A percentile compares a stretch with the other conserved stretches of the same genome.
These are phyloP conservation scores for Skeletonema marinoi DNA, from an alignment of 108 stramenopile genomes.

Conservation along the genomic window DNA sequence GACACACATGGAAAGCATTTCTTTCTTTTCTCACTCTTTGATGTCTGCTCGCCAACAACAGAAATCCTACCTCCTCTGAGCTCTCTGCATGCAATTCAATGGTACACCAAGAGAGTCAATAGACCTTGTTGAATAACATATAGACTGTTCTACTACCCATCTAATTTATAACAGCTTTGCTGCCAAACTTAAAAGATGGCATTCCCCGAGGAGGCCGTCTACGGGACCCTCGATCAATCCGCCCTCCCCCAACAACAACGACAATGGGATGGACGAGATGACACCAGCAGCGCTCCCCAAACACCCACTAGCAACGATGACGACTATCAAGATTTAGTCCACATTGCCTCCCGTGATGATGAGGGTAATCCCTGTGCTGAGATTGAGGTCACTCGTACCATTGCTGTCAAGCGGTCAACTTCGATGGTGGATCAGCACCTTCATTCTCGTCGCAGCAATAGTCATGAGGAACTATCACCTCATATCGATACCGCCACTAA, in stretches of 20 bases:
- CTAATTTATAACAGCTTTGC: no score
- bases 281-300: neutral
- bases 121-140: no score
- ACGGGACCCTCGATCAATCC: neutral
- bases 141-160: no score
- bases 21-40: no score
- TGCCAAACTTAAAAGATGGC: neutral
- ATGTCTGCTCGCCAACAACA: no score
- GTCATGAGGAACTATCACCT: neutral
- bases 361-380: neutral
- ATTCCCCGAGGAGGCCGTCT: slow-evolving; percentile 4
- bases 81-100: no score
- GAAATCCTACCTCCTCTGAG: no score
- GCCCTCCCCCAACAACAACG: no score
- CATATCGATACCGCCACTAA: neutral
- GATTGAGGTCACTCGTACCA: neutral
- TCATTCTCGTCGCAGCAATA: neutral
- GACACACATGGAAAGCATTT: no score
- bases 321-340: neutral
- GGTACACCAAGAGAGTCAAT: no score
- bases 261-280: neutral
- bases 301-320: neutral
- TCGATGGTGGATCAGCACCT: neutral
- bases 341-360: neutral
- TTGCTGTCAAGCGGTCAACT: neutral